phyloP scores from a whole-genome alignment of 305 asterid genomes.

The Rubia peregrina region DNA sequence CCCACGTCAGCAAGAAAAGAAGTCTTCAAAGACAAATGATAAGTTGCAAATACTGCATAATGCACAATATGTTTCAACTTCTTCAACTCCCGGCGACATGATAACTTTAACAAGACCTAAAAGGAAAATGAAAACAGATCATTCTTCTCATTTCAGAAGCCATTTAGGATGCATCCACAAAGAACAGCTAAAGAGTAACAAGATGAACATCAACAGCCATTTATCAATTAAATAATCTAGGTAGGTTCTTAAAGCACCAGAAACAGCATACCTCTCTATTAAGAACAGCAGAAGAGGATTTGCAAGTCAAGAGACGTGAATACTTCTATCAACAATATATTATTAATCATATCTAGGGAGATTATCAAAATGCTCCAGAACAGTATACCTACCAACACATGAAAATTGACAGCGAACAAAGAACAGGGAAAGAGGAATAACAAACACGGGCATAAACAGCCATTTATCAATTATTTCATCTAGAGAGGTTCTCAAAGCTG shows the following conservation, averaged over 20 bases:
- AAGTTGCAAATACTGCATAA: conserved; percentile 89
- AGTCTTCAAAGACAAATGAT: conserved; percentile 80
- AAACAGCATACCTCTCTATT: no score
- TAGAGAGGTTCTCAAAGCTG: neutral
- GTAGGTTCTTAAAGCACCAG: neutral
- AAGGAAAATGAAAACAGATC: conserved; percentile 15
- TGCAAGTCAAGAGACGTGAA: no score
- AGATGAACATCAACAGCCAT: neutral
- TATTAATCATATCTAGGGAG: no score
- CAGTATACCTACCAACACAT: neutral
- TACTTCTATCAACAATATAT: no score
- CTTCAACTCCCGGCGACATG: conserved; percentile 62
- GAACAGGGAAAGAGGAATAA: neutral
- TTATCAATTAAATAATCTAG: neutral
- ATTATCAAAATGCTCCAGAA: neutral
- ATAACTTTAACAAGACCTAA: conserved; percentile 77
- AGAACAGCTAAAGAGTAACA: neutral
- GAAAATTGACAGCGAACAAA: neutral
- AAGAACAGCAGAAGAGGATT: no score
- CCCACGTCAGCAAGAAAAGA: conserved; percentile 96
- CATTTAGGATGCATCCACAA: neutral
- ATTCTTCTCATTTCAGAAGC: neutral
- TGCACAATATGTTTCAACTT: conserved; percentile 71
- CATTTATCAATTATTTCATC: neutral
- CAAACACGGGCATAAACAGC: neutral